These are phyloP conservation scores for Pontederia crassipes DNA, from an alignment of 176 grass and related monocot genomes.

Conservation along the genomic window DNA sequence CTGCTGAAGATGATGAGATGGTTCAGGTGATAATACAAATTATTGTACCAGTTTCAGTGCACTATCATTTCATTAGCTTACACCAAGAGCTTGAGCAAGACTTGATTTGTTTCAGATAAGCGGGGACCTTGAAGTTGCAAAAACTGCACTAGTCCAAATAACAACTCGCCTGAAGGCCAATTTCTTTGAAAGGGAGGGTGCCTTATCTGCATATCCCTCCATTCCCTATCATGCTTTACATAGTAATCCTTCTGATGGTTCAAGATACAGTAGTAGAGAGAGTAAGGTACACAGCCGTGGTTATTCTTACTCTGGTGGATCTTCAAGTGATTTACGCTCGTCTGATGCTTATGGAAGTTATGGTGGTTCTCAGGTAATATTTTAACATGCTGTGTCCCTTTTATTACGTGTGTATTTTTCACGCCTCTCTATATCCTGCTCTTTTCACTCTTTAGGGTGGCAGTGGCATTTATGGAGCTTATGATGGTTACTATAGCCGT, in stretches of 20 bases:
- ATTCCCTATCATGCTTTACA: slow-evolving; percentile 55
- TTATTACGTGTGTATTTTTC: not conserved
- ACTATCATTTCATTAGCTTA: not conserved
- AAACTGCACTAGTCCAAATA: slow-evolving; percentile 79
- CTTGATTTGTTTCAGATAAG: slow-evolving; percentile 44
- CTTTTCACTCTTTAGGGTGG: slow-evolving; percentile 38
- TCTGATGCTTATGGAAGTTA: slow-evolving; percentile 60
- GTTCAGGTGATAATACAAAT: slow-evolving; percentile 44
- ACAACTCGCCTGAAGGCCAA: slow-evolving; percentile 90
- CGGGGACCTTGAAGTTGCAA: slow-evolving; percentile 73
- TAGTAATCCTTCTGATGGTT: slow-evolving; percentile 45
- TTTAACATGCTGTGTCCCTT: not conserved
- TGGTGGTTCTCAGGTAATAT: slow-evolving; percentile 58
- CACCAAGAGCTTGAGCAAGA: too few relatives aligned
- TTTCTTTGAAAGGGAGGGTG: slow-evolving; percentile 88
- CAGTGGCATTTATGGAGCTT: slow-evolving; percentile 63
- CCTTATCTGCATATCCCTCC: slow-evolving; percentile 54
- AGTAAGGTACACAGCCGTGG: slow-evolving; percentile 38
- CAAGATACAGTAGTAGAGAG: slow-evolving; percentile 65
- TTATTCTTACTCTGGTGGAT: slow-evolving; percentile 53
- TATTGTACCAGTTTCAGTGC: slow-evolving; percentile 1
- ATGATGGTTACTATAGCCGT: slow-evolving; percentile 56
- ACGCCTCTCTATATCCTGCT: not conserved
- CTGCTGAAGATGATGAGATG: slow-evolving; percentile 93
- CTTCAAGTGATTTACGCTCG: slow-evolving; percentile 44